A percentile compares a stretch with the other conserved stretches of the same genome.
phyloP scores from a whole-genome alignment of 164 flowering plant genomes.

The Macadamia integrifolia region DNA sequence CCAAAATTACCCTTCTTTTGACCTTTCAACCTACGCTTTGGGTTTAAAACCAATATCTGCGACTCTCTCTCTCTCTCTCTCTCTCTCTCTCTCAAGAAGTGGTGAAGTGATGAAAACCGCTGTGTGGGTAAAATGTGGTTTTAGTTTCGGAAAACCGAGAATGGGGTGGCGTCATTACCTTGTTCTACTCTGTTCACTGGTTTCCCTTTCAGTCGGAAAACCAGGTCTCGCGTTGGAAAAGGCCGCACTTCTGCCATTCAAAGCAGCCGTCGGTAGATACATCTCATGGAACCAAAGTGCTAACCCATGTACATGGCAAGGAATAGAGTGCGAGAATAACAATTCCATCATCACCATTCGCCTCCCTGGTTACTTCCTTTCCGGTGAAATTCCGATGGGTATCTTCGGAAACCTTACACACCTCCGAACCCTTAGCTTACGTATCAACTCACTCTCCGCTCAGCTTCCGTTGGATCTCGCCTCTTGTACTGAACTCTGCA shows the following conservation, averaged over 20 bases:
- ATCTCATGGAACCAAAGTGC: conserved; percentile 46
- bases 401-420: conserved; percentile 50
- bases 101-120: background rate
- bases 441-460: conserved; percentile 59
- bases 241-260: conserved; percentile 54
- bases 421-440: conserved; percentile 58
- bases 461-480: conserved; percentile 60
- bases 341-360: conserved; percentile 49
- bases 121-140: background rate
- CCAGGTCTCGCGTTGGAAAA: conserved; percentile 50
- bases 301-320: conserved; percentile 54
- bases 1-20: no score
- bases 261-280: conserved; percentile 57
- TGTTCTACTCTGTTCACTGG: conserved; percentile 14
- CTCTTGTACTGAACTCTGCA: conserved; percentile 37
- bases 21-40: no score
- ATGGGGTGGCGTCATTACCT: conserved; percentile 11
- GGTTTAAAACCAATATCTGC: no score
- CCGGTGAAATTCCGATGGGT: conserved; percentile 50
- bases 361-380: conserved; percentile 56
- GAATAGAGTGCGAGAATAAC: conserved; percentile 43
- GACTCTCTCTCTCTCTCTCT: no score
- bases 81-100: no score
- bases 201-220: conserved; percentile 9
- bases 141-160: conserved; percentile 9